These are phyloP conservation scores for Geotrichum australiense DNA, from an alignment of 1,139 yeast genomes.

Conservation along the genomic window DNA sequence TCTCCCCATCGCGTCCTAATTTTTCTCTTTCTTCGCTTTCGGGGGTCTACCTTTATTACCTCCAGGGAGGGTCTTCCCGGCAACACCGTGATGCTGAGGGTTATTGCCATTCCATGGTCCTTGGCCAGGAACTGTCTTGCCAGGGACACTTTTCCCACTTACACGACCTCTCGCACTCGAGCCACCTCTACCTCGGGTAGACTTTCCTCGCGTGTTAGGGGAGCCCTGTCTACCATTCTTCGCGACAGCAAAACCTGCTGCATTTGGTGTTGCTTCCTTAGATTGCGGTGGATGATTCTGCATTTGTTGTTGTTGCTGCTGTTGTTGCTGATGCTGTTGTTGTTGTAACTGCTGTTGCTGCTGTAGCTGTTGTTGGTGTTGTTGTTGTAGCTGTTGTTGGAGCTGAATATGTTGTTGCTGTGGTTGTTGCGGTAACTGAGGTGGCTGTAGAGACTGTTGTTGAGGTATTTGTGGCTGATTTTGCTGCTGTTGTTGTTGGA, in stretches of 20 bases:
- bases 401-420: slow-evolving; percentile 1
- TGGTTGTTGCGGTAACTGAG: slow-evolving; percentile 1
- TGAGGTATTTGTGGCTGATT: slow-evolving; percentile 18
- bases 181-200: slow-evolving; percentile 2
- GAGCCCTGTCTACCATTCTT: too few species aligned
- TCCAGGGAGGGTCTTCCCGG: slow-evolving; percentile 16
- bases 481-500: slow-evolving; percentile 20
- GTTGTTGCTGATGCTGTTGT: slow-evolving; percentile 19
- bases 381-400: slow-evolving; percentile 19
- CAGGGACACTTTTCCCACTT: slow-evolving; percentile 13
- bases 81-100: slow-evolving; percentile 5
- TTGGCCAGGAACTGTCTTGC: slow-evolving; percentile 10
- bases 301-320: slow-evolving; percentile 19
- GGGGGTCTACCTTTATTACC: slow-evolving; percentile 7
- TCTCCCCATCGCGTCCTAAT: too few species aligned
- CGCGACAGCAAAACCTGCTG: slow-evolving; percentile 6
- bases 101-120: background rate
- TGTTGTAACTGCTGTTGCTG: slow-evolving; percentile 18
- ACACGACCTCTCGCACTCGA: slow-evolving; percentile 1
- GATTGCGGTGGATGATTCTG: slow-evolving; percentile 14
- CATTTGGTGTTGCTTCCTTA: slow-evolving; percentile 10
- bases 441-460: slow-evolving; percentile 24
- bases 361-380: slow-evolving; percentile 20
- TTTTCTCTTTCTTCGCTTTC: slow-evolving; percentile 2
- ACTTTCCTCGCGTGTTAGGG: slow-evolving; percentile 4